phyloP scores from a whole-genome alignment of 2,329 filamentous ascomycete species.

The Colletotrichum sp. region DNA sequence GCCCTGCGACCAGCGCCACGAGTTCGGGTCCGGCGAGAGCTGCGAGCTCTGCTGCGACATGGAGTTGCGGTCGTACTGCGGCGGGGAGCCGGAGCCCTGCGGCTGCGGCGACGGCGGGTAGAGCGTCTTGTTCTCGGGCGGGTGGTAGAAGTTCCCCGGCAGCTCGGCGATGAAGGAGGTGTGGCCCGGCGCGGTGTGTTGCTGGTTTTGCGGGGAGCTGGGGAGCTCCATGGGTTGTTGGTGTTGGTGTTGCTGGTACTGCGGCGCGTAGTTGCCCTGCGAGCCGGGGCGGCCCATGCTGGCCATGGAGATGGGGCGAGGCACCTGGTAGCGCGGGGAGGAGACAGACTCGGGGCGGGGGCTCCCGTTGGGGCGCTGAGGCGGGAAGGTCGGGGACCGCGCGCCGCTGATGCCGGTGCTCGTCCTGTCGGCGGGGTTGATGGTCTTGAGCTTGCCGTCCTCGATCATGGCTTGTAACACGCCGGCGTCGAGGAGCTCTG shows the following conservation, averaged over 20 bases:
- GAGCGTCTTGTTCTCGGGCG: conserved; percentile 32
- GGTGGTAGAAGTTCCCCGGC: conserved; percentile 54
- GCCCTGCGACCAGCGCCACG: conserved; percentile 47
- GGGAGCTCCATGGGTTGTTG: conserved; percentile 18
- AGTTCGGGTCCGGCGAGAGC: conserved; percentile 31
- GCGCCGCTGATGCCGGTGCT: conserved; percentile 24
- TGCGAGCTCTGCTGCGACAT: conserved; percentile 14
- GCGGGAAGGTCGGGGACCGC: conserved; percentile 7
- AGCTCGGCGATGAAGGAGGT: conserved; percentile 41
- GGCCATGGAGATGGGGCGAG: conserved; percentile 34
- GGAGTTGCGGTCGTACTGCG: conserved; percentile 27
- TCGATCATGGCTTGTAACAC: conserved; percentile 71
- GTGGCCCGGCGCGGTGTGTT: conserved; percentile 24
- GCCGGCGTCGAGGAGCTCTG: conserved; percentile 70
- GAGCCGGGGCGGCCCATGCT: conserved; percentile 32
- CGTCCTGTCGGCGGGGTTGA: conserved; percentile 59
- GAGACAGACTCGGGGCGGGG: conserved; percentile 30
- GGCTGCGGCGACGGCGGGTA: conserved; percentile 28
- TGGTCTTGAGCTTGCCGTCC: conserved; percentile 65
- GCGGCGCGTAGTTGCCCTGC: not conserved
- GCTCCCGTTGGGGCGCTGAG: not conserved
- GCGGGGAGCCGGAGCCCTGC: conserved; percentile 18
- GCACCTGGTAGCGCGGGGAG: conserved; percentile 42
- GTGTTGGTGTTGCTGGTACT: conserved; percentile 23
- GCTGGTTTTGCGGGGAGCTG: conserved; percentile 22